phyloP scores from a whole-genome alignment of 768 basidiomycete species.

The Amanita brunnescens region DNA sequence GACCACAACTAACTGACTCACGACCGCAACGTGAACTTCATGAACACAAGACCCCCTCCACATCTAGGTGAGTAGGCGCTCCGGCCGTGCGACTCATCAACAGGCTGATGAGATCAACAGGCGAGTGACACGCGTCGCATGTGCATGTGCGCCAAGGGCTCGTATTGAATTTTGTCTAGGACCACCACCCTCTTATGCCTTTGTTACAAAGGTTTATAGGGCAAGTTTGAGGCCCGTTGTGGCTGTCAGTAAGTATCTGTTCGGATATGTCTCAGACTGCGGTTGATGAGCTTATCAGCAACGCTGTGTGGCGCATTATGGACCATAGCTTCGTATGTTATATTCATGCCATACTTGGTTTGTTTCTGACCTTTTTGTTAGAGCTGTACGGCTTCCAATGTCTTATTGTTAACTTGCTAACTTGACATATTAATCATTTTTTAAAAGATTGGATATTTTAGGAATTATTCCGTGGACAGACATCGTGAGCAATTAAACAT shows the following conservation, averaged over 20 bases:
- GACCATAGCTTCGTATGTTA: constrained; percentile 53
- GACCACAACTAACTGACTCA: background rate
- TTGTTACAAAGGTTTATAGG: constrained; percentile 45
- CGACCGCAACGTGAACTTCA: constrained; percentile 10
- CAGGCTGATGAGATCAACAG: constrained; percentile 8
- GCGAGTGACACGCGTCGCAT: constrained; percentile 10
- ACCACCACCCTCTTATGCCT: constrained; percentile 50
- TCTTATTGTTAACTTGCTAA: no score
- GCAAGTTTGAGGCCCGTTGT: constrained; percentile 59
- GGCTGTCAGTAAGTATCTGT: constrained; percentile 25
- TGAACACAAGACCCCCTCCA: constrained; percentile 32
- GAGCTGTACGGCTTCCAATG: constrained; percentile 22
- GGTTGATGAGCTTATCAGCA: constrained; percentile 18
- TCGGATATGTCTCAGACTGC: constrained; percentile 2
- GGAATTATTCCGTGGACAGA: constrained; percentile 38
- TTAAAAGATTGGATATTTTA: constrained; percentile 53
- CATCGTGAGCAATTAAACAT: constrained; percentile 26
- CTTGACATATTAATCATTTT: background rate
- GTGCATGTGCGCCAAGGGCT: background rate
- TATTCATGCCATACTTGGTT: background rate
- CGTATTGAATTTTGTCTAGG: constrained; percentile 20
- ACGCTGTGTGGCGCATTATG: constrained; percentile 46
- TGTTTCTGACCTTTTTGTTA: constrained; percentile 10
- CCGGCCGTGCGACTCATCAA: constrained; percentile 6
- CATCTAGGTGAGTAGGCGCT: constrained; percentile 25